Evolutionary conservation across 1,139 yeast genomes (phyloP), one percentile per base, ranked within the genome.

Genomic region (Protomyces inundatus): DNA sequence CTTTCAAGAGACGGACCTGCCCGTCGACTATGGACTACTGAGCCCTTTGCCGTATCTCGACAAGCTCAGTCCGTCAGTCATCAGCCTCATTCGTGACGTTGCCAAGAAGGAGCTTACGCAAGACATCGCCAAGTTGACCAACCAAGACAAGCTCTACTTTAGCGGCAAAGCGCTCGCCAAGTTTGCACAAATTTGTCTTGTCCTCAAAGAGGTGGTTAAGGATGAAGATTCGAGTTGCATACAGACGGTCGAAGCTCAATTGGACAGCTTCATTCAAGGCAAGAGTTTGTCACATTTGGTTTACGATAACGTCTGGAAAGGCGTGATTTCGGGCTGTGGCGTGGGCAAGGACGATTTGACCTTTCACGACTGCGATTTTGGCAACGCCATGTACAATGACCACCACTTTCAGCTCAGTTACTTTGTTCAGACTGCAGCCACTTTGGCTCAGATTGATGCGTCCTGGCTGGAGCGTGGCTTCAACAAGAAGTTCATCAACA

Each of bases 341-440:
- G 72, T 74, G 3, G 45, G 65, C 16, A 82, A 82, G 59, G 81
- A 84, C 61, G 78, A 81, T 50, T 70, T 72, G 64, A 82, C 16
- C 32, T 14, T 14, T 78, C 81, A 48, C 70, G 70, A 73, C 64
- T 82, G 81, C 51, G 89, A 86, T 70, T 88, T 76, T 72, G 95
- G 93, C 37, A 77, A 84, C 68, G 81, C 86, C 14, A 84, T 81
- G 75, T 87, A 87, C 75, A 87, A 87, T 70, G 93, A 87, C 73
- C 93, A 85, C 71, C 93, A 87, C 71, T 87, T 86, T 83, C 93
- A 88, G 71, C 87, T 86, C 72, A 91, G 93, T 34, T 87, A 87
- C 75, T 82, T 82, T 70, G 80, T 88, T 61, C 90, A 87, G 70
- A 86, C 93, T 6, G 90, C 91, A 6, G 93, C 95, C 2, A 80